phyloP scores from a whole-genome alignment of 2,329 filamentous ascomycete genomes.

The Fusarium ramigenum region DNA sequence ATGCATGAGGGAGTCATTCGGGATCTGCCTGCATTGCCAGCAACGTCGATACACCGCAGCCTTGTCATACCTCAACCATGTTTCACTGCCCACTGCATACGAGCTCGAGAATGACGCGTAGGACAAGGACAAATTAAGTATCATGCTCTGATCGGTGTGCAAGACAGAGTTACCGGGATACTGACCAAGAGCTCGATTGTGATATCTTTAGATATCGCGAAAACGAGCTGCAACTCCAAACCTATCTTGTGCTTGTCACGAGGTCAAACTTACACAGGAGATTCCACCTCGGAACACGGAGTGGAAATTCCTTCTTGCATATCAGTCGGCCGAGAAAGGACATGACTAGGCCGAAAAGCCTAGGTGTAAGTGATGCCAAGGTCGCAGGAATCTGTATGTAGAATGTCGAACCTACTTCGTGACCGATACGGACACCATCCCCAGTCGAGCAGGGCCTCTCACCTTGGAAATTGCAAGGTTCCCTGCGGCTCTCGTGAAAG shows the following conservation, averaged over 20 bases:
- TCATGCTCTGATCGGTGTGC: constrained; percentile 19
- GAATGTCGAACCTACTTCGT: constrained; percentile 14
- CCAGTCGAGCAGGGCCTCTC: constrained; percentile 32
- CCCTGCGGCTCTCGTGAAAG: constrained; percentile 7
- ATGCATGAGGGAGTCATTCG: constrained; percentile 43
- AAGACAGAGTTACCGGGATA: not conserved
- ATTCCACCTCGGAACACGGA: constrained; percentile 24
- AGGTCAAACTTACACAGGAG: constrained; percentile 10
- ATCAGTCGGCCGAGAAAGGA: constrained; percentile 40
- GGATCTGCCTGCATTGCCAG: constrained; percentile 41
- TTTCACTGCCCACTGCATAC: constrained; percentile 36
- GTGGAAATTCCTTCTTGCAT: constrained; percentile 25
- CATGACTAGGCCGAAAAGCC: constrained; percentile 34
- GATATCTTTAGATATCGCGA: constrained; percentile 9
- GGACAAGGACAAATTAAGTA: constrained; percentile 14
- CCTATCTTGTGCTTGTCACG: constrained; percentile 16
- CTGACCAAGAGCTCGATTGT: constrained; percentile 2
- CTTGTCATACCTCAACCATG: constrained; percentile 39
- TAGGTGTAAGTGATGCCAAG: constrained; percentile 33
- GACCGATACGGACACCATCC: constrained; percentile 25
- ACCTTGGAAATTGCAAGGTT: constrained; percentile 22
- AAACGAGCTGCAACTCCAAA: constrained; percentile 1
- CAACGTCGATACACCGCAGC: constrained; percentile 35
- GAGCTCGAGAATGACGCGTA: constrained; percentile 23
- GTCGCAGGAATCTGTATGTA: constrained; percentile 18